Base-by-base conservation (phyloP, 441 rosid species). In the Populus trichocarpa region DNA sequence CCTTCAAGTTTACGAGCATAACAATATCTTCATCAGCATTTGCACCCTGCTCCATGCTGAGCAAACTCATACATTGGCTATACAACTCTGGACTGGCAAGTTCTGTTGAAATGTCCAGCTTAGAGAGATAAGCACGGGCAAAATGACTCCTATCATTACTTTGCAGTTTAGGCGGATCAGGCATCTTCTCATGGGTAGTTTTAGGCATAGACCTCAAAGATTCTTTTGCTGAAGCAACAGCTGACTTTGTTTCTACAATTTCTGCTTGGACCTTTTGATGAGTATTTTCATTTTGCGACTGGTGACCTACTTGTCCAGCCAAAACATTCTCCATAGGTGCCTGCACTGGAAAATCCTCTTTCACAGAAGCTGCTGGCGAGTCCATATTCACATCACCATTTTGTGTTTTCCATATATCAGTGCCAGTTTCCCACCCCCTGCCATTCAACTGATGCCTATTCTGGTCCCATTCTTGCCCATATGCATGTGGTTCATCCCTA, bases 401-500 rank as follows among this genome's bases (percentile, higher is more conserved):
- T 83, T 88, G 94, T 70, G 82, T 90, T 83, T 96, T 96, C 98
- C 98, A 96, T 72, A 83, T 73, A 72, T 92, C 98, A 38, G 89
- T 81, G 86, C 85, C 79, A 71, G 87, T 81, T 70, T 96, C 98
- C 98, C 99, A 96, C 72, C 91, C 96, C 75, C 89, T 86, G 73
- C 87, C 88, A 78, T 83, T 89, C 86, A 88, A 81, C 2, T 80
- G 84, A 77, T 88, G 92, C 91, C 96, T 88, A 75, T 80, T 85
- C 80, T 90, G 99, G 75, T 93, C 97, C 99, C 99, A 94, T 35
- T 93, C 98, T 71, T 91, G 69, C 23, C 88, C 89, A 88, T 83
- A 93, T 76, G 93, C 80, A 79, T 86, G 93, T 28, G 91, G 68
- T n/a, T 96, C 98, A 82, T 92, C 98, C 91, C 98, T 93, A 84